Evolutionary conservation across 1,139 yeast species (phyloP).

Genomic region (Pichia sp.): DNA sequence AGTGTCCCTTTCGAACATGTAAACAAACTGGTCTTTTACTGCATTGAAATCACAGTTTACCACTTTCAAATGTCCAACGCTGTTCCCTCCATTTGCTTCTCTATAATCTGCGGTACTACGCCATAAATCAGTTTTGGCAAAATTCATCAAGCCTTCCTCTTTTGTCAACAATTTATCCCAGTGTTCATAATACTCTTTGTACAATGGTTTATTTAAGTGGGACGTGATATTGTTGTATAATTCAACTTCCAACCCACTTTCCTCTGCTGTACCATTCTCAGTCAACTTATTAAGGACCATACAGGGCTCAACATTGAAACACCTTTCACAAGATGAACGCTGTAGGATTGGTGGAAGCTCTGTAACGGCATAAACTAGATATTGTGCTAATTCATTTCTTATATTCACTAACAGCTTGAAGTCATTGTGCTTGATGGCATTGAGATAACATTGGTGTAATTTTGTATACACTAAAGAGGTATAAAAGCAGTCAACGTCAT

Average conservation of each 20-base stretch:
- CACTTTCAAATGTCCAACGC: slow-evolving; percentile 48
- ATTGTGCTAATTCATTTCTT: slow-evolving; percentile 66
- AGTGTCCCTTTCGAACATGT: slow-evolving; percentile 44
- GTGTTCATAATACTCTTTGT: slow-evolving; percentile 54
- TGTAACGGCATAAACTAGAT: slow-evolving; percentile 47
- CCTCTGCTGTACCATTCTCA: slow-evolving; percentile 53
- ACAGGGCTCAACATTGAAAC: slow-evolving; percentile 61
- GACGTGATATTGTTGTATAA: slow-evolving; percentile 46
- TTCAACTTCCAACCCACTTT: slow-evolving; percentile 43
- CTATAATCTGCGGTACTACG: slow-evolving; percentile 55
- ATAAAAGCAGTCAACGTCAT: slow-evolving; percentile 60
- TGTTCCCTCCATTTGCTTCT: slow-evolving; percentile 57
- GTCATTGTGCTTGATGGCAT: slow-evolving; percentile 51
- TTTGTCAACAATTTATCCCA: slow-evolving; percentile 75
- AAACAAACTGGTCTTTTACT: slow-evolving; percentile 37
- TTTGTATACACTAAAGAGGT: slow-evolving; percentile 76
- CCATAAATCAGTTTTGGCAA: slow-evolving; percentile 66
- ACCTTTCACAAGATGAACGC: slow-evolving; percentile 61
- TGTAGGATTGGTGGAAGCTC: slow-evolving; percentile 58
- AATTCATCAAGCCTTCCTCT: slow-evolving; percentile 62
- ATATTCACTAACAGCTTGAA: slow-evolving; percentile 60
- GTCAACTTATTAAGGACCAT: slow-evolving; percentile 60
- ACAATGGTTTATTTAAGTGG: slow-evolving; percentile 44
- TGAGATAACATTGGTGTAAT: slow-evolving; percentile 39
- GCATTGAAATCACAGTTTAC: slow-evolving; percentile 29